Conservation (phyloP, 345 rosid genomes). For the Brassica cretica region DNA sequence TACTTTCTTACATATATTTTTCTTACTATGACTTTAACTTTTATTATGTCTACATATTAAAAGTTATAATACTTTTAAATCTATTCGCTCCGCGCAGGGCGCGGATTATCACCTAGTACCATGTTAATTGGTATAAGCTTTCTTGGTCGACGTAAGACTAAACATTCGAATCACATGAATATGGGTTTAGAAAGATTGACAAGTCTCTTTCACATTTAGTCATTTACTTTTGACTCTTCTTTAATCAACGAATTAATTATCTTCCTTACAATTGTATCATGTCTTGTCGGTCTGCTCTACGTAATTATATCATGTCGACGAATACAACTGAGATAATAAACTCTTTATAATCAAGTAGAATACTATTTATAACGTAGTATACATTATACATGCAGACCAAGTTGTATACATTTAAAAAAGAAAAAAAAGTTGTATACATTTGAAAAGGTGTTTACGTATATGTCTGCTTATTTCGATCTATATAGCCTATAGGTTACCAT, state of each 20-base stretch:
- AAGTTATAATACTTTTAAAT: no score
- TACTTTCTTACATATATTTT: no score
- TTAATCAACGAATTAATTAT: neutral
- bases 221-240: neutral
- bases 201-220: conserved; percentile 19
- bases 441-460: neutral
- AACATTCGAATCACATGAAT: conserved; percentile 5
- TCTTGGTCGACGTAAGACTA: conserved; percentile 12
- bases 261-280: conserved; percentile 1
- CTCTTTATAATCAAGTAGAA: neutral
- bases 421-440: no score
- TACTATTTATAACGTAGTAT: neutral
- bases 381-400: neutral
- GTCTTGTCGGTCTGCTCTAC: neutral
- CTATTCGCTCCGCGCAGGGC: no score
- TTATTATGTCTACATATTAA: no score
- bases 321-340: neutral
- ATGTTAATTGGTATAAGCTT: neutral
- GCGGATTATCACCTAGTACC: no score
- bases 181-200: neutral
- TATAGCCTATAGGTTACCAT: neutral
- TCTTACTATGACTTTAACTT: no score
- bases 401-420: neutral
- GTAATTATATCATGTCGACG: conserved; percentile 6
- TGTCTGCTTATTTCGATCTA: neutral